These are phyloP conservation scores for Capillidium rhysosporum DNA, from an alignment of 371 early-diverging fungal genomes.

Conservation along the genomic window DNA sequence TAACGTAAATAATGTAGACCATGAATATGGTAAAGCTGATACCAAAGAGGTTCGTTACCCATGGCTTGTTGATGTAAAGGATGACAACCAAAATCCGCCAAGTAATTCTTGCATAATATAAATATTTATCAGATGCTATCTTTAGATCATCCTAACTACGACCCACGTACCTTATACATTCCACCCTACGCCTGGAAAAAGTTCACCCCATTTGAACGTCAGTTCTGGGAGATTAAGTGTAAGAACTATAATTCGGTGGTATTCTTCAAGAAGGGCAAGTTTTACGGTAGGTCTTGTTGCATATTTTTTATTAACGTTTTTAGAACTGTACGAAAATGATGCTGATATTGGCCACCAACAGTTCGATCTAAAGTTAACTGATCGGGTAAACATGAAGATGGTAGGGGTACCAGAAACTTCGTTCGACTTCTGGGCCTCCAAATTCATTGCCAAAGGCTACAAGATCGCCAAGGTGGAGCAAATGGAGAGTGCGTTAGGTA, in stretches of 20 bases:
- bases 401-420: slow-evolving; percentile 95
- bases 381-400: slow-evolving; percentile 99
- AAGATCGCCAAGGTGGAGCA: slow-evolving; percentile 98
- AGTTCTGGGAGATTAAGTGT: slow-evolving; percentile 98
- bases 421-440: slow-evolving; percentile 91
- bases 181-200: slow-evolving; percentile 55
- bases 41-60: slow-evolving; percentile 43
- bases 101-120: slow-evolving; percentile 11
- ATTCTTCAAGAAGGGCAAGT: slow-evolving; percentile 99
- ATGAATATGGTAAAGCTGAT: too few species aligned
- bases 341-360: slow-evolving; percentile 94
- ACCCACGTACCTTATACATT: slow-evolving; percentile 84
- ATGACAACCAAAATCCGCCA: slow-evolving; percentile 43
- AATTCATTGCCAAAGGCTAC: slow-evolving; percentile 89
- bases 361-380: slow-evolving; percentile 94
- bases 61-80: slow-evolving; percentile 69
- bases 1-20: too few species aligned
- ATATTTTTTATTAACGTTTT: slow-evolving; percentile 3
- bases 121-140: background rate
- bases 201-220: slow-evolving; percentile 96
- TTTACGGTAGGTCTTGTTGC: slow-evolving; percentile 47
- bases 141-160: slow-evolving; percentile 65
- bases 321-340: slow-evolving; percentile 97
- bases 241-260: slow-evolving; percentile 92
- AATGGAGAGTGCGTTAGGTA: slow-evolving; percentile 90